phyloP scores from a whole-genome alignment of 2,329 filamentous ascomycete genomes.

The Colletotrichum spinosum region DNA sequence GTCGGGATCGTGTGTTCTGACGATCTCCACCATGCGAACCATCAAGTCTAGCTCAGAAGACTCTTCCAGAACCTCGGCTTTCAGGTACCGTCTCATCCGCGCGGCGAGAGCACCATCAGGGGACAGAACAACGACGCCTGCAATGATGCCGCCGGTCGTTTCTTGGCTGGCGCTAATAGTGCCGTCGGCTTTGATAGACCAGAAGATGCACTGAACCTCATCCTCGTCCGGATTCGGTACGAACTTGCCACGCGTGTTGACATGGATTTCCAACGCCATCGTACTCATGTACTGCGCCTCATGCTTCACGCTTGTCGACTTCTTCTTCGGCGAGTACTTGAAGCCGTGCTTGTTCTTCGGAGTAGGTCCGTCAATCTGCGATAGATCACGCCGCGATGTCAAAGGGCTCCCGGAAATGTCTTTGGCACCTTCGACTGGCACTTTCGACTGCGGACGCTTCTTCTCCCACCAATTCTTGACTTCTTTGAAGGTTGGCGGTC shows the following conservation, averaged over 20 bases:
- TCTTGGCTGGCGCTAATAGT: constrained; percentile 61
- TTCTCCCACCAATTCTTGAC: constrained; percentile 76
- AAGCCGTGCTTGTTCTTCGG: constrained; percentile 85
- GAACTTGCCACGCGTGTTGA: constrained; percentile 84
- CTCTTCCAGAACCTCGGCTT: constrained; percentile 78
- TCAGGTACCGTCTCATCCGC: constrained; percentile 71
- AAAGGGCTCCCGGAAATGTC: constrained; percentile 32
- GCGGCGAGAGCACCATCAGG: constrained; percentile 68
- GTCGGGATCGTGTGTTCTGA: constrained; percentile 87
- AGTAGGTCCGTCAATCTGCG: constrained; percentile 90
- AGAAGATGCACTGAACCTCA: constrained; percentile 89
- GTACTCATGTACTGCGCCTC: constrained; percentile 95
- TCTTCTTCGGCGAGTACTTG: constrained; percentile 84
- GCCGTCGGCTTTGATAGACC: constrained; percentile 86
- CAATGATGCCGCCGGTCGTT: constrained; percentile 60
- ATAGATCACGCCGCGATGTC: constrained; percentile 61
- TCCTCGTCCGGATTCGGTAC: constrained; percentile 92
- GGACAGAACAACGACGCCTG: constrained; percentile 80
- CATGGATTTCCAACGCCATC: constrained; percentile 93
- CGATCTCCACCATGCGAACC: constrained; percentile 86
- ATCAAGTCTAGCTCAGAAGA: constrained; percentile 85
- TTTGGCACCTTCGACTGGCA: constrained; percentile 35
- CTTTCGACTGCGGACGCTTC: constrained; percentile 40
- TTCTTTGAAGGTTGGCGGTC: constrained; percentile 77
- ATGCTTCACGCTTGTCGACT: constrained; percentile 81